Conservation (phyloP, 2,329 filamentous ascomycete species). For the Paecilomyces variotii region DNA sequence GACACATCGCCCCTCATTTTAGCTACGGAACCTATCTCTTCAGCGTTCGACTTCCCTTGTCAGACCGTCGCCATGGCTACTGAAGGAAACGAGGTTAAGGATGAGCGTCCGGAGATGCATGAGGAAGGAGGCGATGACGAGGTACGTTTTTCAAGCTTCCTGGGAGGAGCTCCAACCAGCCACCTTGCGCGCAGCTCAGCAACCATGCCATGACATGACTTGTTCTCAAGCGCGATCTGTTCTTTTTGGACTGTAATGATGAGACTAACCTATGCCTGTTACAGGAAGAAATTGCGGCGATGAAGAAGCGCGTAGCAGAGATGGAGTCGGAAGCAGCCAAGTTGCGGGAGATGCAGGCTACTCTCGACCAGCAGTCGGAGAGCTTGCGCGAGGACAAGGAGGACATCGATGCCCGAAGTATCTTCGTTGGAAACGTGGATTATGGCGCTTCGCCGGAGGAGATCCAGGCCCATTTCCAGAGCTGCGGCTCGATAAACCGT, state of each 20-base stretch:
- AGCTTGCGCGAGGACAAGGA: constrained; percentile 87
- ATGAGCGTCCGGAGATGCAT: constrained; percentile 30
- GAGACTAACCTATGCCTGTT: neutral
- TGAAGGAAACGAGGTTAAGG: constrained; percentile 28
- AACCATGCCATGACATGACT: neutral
- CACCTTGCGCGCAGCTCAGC: neutral
- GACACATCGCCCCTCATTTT: neutral
- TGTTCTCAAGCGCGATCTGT: neutral
- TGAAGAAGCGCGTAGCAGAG: constrained; percentile 79
- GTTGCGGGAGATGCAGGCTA: constrained; percentile 78
- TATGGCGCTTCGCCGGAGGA: constrained; percentile 96
- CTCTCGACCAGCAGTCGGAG: constrained; percentile 74
- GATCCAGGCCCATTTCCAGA: constrained; percentile 97
- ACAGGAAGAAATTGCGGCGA: constrained; percentile 72
- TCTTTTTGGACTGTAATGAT: neutral
- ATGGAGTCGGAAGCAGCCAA: constrained; percentile 88
- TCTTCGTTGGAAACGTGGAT: constrained; percentile 98
- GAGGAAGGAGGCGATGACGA: constrained; percentile 39
- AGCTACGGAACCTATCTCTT: neutral
- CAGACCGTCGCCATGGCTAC: constrained; percentile 19
- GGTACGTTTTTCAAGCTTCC: constrained; percentile 20
- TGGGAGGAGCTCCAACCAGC: neutral
- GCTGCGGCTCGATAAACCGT: constrained; percentile 92
- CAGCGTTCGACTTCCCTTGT: neutral
- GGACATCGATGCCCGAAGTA: constrained; percentile 87